Percentiles rank a stretch among this genome's conserved stretches.
phyloP scores from a whole-genome alignment of 1,284 basidiomycete genomes.

The Golubevia sp. region DNA sequence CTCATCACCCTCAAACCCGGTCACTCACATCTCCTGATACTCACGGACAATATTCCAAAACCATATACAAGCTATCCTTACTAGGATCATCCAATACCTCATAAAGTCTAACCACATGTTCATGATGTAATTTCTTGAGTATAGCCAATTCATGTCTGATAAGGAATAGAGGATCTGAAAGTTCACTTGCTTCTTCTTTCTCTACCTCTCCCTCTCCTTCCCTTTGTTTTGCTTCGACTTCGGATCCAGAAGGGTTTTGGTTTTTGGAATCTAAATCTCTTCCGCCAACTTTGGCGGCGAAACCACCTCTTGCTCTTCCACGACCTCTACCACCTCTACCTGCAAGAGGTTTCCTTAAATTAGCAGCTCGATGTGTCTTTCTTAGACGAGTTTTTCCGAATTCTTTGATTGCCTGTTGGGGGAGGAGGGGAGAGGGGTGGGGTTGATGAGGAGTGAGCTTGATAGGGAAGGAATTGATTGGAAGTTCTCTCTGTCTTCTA shows the following conservation, averaged over 20 bases:
- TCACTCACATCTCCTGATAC: too few species aligned
- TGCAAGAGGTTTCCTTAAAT: constrained; percentile 13
- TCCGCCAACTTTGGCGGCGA: neutral
- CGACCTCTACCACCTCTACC: neutral
- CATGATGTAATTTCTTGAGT: constrained; percentile 57
- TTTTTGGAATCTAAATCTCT: neutral
- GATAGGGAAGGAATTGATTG: too few species aligned
- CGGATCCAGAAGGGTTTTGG: too few species aligned
- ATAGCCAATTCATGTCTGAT: constrained; percentile 59
- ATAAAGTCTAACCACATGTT: constrained; percentile 43
- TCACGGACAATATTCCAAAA: constrained; percentile 50
- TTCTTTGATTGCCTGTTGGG: constrained; percentile 41
- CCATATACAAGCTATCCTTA: constrained; percentile 54
- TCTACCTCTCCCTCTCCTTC: too few species aligned
- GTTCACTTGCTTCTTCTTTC: too few species aligned
- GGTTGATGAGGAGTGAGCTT: neutral
- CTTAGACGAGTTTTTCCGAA: constrained; percentile 54
- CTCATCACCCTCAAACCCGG: too few species aligned
- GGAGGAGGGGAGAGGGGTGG: neutral
- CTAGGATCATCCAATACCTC: constrained; percentile 56
- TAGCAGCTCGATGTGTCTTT: constrained; percentile 27
- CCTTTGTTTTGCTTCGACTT: too few species aligned
- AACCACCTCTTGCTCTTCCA: constrained; percentile 6
- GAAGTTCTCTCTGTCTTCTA: too few species aligned
- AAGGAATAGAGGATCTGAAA: constrained; percentile 36